These are phyloP conservation scores for Purshia tridentata DNA, from an alignment of 306 rosid species.

Conservation along the genomic window DNA sequence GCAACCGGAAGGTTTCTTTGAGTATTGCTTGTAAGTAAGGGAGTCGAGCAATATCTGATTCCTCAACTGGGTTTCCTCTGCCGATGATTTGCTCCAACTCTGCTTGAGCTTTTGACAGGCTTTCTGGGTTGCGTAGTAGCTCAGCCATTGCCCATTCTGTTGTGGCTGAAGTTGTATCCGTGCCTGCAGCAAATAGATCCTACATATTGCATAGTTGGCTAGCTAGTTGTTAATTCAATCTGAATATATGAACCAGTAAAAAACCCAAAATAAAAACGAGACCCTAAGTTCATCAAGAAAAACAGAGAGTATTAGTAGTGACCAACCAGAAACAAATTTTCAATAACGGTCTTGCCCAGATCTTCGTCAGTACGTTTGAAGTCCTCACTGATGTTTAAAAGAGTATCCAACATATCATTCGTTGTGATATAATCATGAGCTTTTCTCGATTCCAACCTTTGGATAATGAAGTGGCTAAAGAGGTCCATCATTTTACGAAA, in stretches of 20 bases:
- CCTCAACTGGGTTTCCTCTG: constrained; percentile 7
- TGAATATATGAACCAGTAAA: background rate
- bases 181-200: constrained; percentile 21
- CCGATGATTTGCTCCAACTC: constrained; percentile 12
- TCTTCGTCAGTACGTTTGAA: background rate
- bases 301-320: too few species aligned
- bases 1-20: constrained; percentile 18
- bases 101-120: background rate
- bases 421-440: background rate
- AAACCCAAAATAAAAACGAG: background rate
- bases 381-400: background rate
- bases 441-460: constrained; percentile 9
- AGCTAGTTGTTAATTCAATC: background rate
- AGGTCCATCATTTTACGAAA: background rate
- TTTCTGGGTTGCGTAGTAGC: constrained; percentile 11
- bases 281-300: too few species aligned
- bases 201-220: background rate
- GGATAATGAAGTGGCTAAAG: background rate
- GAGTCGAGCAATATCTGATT: background rate
- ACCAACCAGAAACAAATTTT: constrained; percentile 16
- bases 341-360: background rate
- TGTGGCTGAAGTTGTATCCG: constrained; percentile 22
- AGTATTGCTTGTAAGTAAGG: constrained; percentile 21
- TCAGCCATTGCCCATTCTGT: constrained; percentile 24
- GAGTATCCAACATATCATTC: constrained; percentile 13